These are phyloP conservation scores for Diacronema lutheri DNA, from an alignment of 78 protist species.

Conservation along the genomic window DNA sequence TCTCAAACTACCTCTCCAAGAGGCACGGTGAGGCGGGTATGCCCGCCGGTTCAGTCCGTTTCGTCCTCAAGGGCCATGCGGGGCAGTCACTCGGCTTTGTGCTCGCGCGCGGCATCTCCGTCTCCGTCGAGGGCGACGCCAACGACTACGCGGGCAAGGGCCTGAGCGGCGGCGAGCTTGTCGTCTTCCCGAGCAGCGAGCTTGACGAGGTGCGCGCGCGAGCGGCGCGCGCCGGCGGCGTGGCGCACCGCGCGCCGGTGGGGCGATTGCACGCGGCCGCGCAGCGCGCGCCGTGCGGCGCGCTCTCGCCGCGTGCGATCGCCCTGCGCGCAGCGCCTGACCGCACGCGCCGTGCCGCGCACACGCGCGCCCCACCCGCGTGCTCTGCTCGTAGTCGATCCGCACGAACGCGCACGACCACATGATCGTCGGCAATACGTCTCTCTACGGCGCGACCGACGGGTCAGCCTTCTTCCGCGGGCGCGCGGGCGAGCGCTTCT, in stretches of 20 bases:
- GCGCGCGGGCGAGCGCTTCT: constrained; percentile 81
- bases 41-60: background rate
- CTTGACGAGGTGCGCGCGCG: no score
- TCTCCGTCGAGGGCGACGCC: constrained; percentile 68
- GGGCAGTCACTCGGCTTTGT: constrained; percentile 82
- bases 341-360: no score
- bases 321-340: no score
- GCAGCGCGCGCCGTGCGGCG: constrained; percentile 38
- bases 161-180: constrained; percentile 45
- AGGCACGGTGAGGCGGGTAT: constrained; percentile 5
- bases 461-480: constrained; percentile 74
- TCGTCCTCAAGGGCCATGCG: constrained; percentile 62
- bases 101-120: constrained; percentile 30
- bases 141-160: constrained; percentile 81
- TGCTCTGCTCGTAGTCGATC: no score
- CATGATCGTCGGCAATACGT: constrained; percentile 80
- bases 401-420: no score
- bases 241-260: no score
- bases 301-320: no score
- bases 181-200: constrained; percentile 49
- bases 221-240: no score
- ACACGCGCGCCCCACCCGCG: no score
- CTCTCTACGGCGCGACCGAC: constrained; percentile 81
- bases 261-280: no score
- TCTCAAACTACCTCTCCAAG: constrained; percentile 56